Evolutionary conservation across 2,329 filamentous ascomycete species (phyloP), one percentile per base, ranked within the genome.

Genomic region (Aspergillus fructus): DNA sequence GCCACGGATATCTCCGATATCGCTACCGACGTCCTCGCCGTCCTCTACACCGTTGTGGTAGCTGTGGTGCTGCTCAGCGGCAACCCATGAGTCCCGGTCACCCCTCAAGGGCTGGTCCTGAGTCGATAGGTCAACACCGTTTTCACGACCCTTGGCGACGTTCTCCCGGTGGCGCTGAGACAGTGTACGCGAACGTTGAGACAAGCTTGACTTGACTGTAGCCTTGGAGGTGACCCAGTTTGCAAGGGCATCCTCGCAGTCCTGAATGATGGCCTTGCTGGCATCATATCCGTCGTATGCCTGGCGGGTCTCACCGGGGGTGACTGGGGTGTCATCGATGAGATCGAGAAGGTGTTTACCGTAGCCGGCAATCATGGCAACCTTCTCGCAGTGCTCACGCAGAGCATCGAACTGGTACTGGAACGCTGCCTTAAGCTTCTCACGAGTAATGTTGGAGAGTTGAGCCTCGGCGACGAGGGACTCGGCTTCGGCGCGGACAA

Each of bases 401-500:
- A 99, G 86, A 43, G 94, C 94, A 73, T 99, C 93, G 69, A 99
- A 99, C 74, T 99, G 94, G 81, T 97, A 99, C 53, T 89, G 90
- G 80, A 97, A 99, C 41, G 94, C 94, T 52, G 93, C 90, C 86
- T 99, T 99, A 74, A 99, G 88, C 85, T 99, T 99, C 80, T 99
- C 93, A 69, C 94, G 93, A 24, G 96, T 99, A 72, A 99, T 99
- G 83, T 99, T 99, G 74, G 93, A 97, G 52, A 99, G 85, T 80
- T 99, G 94, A 7, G 94, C 94, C 78, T 99, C 94, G 62, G 94
- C 94, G 56, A 99, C 94, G 13, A 99, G 87, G n/a, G 94, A 97
- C 77, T 99, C 94, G 69, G 94, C 94, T 78, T 99, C 94, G 66
- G 94, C 94, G 68, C 94, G 93, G 67, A 99, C 94, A 58, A 99